phyloP scores from a whole-genome alignment of 1,284 basidiomycete genomes.

The Ustilago shanxiensis region DNA sequence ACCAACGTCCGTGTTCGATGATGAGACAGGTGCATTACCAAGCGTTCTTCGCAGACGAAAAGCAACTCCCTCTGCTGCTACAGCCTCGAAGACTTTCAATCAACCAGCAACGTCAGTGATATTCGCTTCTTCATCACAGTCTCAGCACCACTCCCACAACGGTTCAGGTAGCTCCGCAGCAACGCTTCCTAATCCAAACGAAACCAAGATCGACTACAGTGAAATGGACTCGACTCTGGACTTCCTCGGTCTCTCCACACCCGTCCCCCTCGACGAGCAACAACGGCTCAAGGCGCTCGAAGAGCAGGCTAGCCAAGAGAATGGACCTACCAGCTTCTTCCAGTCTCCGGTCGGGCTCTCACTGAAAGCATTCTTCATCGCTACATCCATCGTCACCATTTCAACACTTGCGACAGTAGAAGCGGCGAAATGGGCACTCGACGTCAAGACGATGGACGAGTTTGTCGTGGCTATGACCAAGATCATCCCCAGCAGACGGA shows the following conservation, averaged over 20 bases:
- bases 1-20: conserved; percentile 51
- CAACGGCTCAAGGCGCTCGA: conserved; percentile 24
- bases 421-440: conserved; percentile 25
- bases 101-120: neutral
- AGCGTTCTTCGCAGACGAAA: conserved; percentile 30
- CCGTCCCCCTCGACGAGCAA: conserved; percentile 37
- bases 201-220: conserved; percentile 42
- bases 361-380: conserved; percentile 50
- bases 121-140: neutral
- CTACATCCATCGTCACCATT: conserved; percentile 39
- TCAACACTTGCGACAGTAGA: conserved; percentile 31
- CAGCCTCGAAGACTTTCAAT: neutral
- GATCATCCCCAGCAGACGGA: conserved; percentile 30
- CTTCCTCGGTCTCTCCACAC: conserved; percentile 43
- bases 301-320: conserved; percentile 4
- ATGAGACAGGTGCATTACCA: conserved; percentile 28
- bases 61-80: neutral
- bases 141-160: neutral
- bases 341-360: conserved; percentile 48
- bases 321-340: conserved; percentile 21
- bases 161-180: conserved; percentile 8
- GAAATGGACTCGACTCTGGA: conserved; percentile 54
- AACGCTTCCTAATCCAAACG: conserved; percentile 7
- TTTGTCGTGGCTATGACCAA: conserved; percentile 47
- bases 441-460: conserved; percentile 50